Conservation (phyloP, 305 asterid species). For the Ajuga reptans region DNA sequence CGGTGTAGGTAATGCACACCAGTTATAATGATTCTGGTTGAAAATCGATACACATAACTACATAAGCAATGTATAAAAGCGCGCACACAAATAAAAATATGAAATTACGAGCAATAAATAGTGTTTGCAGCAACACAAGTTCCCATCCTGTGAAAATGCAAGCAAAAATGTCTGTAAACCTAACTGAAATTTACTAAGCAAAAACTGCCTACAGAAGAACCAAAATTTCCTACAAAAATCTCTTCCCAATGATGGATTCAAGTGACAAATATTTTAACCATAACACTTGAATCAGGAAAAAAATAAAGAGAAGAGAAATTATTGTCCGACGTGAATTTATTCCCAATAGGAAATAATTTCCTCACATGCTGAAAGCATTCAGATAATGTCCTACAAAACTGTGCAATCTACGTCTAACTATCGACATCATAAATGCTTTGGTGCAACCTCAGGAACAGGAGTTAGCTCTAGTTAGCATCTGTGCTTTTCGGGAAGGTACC, state of each 20-base stretch:
- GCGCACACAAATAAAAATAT: too few relatives aligned
- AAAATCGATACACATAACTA: too few relatives aligned
- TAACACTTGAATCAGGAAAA: conserved; percentile 18
- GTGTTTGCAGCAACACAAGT: neutral
- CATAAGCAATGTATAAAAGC: too few relatives aligned
- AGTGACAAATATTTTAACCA: conserved; percentile 16
- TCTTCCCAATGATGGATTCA: conserved; percentile 27
- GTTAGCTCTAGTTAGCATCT: conserved; percentile 27
- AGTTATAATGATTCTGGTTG: too few relatives aligned
- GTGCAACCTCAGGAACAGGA: conserved; percentile 15
- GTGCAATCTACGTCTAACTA: conserved; percentile 27
- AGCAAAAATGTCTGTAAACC: neutral
- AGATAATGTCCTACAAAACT: conserved; percentile 27
- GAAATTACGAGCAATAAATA: neutral
- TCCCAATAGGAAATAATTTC: conserved; percentile 29
- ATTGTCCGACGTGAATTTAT: conserved; percentile 21
- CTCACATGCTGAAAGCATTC: conserved; percentile 1
- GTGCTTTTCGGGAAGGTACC: neutral
- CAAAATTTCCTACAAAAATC: conserved; percentile 32
- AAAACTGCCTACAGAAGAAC: conserved; percentile 24
- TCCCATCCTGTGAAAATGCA: neutral
- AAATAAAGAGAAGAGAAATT: conserved; percentile 35
- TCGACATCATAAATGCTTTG: conserved; percentile 21
- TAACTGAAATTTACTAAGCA: conserved; percentile 29
- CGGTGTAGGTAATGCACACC: too few relatives aligned